phyloP scores from a whole-genome alignment of 352 stramenopile genomes.

The Pilasporangium apinafurcum region DNA sequence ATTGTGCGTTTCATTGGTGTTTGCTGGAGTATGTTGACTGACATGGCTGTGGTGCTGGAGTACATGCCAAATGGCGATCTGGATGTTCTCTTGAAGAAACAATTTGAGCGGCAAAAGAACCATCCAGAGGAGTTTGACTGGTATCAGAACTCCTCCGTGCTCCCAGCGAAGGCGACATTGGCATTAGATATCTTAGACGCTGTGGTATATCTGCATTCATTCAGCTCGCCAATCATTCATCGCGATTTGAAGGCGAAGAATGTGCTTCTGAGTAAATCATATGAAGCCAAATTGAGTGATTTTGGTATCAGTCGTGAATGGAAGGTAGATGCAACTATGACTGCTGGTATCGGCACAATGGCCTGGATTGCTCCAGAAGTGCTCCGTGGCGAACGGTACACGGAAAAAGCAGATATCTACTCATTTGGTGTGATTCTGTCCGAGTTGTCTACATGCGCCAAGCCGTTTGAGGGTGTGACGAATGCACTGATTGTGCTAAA shows the following conservation, averaged over 20 bases:
- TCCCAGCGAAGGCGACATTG: slow-evolving; percentile 48
- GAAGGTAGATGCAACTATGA: slow-evolving; percentile 76
- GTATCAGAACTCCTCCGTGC: slow-evolving; percentile 45
- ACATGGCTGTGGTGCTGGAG: slow-evolving; percentile 79
- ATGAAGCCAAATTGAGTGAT: slow-evolving; percentile 74
- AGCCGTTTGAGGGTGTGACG: slow-evolving; percentile 62
- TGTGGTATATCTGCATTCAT: slow-evolving; percentile 79
- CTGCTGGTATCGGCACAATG: slow-evolving; percentile 77
- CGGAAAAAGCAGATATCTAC: slow-evolving; percentile 83
- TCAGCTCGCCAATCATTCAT: slow-evolving; percentile 77
- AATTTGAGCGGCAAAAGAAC: slow-evolving; percentile 24
- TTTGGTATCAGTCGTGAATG: slow-evolving; percentile 80
- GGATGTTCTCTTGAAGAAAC: slow-evolving; percentile 59
- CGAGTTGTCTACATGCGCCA: slow-evolving; percentile 58
- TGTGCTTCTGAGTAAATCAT: slow-evolving; percentile 52
- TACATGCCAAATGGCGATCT: slow-evolving; percentile 76
- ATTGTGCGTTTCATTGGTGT: slow-evolving; percentile 79
- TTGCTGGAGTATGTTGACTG: slow-evolving; percentile 80
- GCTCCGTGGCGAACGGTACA: slow-evolving; percentile 76
- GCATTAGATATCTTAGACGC: slow-evolving; percentile 72
- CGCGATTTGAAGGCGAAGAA: slow-evolving; percentile 79
- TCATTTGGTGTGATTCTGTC: slow-evolving; percentile 80
- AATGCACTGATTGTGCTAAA: slow-evolving; percentile 72
- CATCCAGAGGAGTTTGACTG: slow-evolving; percentile 57
- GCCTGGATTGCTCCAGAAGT: slow-evolving; percentile 82